A percentile compares a stretch with the other conserved stretches of the same genome.
These are phyloP conservation scores for Capsella rubella DNA, from an alignment of 441 rosid species.

Conservation along the genomic window DNA sequence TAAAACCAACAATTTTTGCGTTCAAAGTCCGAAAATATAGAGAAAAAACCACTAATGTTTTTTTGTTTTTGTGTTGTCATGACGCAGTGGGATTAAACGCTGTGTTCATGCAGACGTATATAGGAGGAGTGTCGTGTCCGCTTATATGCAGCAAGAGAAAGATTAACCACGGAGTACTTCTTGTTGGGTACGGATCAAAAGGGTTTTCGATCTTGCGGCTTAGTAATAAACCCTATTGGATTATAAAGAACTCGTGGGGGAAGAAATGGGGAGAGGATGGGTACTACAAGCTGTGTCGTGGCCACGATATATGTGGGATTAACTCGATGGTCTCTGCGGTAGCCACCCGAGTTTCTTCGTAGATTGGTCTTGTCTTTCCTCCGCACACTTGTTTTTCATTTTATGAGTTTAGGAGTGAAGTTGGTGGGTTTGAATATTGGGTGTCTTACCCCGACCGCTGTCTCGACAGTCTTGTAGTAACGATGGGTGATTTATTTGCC, in stretches of 20 bases:
- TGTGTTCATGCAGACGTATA: constrained; percentile 84
- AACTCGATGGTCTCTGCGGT: constrained; percentile 90
- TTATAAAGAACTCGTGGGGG: constrained; percentile 94
- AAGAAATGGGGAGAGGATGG: constrained; percentile 84
- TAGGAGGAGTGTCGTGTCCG: constrained; percentile 92
- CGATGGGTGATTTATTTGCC: not conserved
- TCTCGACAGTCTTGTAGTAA: not conserved
- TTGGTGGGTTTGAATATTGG: not conserved
- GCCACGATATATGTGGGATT: constrained; percentile 76
- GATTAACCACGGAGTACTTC: constrained; percentile 79
- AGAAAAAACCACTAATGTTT: not conserved
- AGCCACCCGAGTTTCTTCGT: constrained; percentile 45
- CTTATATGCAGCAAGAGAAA: constrained; percentile 73
- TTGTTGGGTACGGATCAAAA: constrained; percentile 75
- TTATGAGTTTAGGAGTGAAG: constrained; percentile 2
- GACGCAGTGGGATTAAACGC: constrained; percentile 73
- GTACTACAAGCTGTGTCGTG: constrained; percentile 77
- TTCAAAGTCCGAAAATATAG: not conserved
- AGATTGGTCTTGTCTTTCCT: constrained; percentile 29
- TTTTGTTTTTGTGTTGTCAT: not conserved
- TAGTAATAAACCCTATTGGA: constrained; percentile 75
- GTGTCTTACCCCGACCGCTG: not conserved
- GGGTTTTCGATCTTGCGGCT: constrained; percentile 80
- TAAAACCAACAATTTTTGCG: not conserved
- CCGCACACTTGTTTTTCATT: constrained; percentile 8